These are phyloP conservation scores for Cytospora chrysosperma DNA, from an alignment of 2,329 filamentous ascomycete species.

Conservation along the genomic window DNA sequence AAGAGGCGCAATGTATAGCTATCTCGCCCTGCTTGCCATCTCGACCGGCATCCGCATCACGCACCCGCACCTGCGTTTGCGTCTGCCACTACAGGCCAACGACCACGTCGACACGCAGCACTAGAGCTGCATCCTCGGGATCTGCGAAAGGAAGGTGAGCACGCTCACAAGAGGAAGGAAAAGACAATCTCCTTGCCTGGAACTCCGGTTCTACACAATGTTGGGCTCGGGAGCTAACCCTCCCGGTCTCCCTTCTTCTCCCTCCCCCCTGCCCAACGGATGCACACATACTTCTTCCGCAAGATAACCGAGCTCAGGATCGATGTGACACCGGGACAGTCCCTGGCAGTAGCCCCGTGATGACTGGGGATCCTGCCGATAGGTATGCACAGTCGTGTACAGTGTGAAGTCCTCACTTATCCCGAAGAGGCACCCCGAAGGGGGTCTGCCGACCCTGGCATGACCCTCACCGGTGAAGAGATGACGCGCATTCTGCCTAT, in stretches of 20 bases:
- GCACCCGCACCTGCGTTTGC: background rate
- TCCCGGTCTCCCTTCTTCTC: background rate
- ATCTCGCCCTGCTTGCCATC: background rate
- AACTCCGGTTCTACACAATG: background rate
- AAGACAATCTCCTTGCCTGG: background rate
- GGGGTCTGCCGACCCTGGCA: background rate
- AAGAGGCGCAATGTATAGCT: background rate
- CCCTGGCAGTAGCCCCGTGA: background rate
- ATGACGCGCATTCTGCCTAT: background rate
- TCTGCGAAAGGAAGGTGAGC: background rate
- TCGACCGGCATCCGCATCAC: background rate
- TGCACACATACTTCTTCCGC: background rate
- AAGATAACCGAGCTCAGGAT: constrained; percentile 4
- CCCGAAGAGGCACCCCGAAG: background rate
- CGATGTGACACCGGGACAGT: constrained; percentile 1
- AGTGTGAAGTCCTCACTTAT: background rate
- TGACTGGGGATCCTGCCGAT: background rate
- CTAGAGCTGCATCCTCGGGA: background rate
- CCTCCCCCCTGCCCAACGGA: background rate
- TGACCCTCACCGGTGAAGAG: background rate
- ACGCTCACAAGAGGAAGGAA: background rate
- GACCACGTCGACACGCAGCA: constrained; percentile 9
- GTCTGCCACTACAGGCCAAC: background rate
- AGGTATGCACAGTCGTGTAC: too few species aligned
- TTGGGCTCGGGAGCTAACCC: background rate